phyloP scores from a whole-genome alignment of 352 stramenopile species.

The Phytophthora brassicae region DNA sequence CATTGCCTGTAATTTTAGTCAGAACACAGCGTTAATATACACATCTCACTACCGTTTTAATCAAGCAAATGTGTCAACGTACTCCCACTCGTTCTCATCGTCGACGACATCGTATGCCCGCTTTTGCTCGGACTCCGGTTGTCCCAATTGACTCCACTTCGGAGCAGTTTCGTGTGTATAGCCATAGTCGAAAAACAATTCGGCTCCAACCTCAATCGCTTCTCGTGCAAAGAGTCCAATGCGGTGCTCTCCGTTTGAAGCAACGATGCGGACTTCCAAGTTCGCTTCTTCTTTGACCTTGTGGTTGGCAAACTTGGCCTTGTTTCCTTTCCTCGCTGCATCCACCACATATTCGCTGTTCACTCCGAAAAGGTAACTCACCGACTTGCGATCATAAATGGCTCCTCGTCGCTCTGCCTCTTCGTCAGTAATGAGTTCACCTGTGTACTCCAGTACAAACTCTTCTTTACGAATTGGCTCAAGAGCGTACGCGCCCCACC shows the following conservation, averaged over 20 bases:
- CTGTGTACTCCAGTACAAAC: slow-evolving; percentile 77
- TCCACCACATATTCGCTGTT: slow-evolving; percentile 92
- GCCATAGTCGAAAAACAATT: slow-evolving; percentile 83
- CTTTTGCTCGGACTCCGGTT: slow-evolving; percentile 12
- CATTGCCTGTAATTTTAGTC: slow-evolving; percentile 15
- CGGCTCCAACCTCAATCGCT: slow-evolving; percentile 81
- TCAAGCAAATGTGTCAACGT: slow-evolving; percentile 12
- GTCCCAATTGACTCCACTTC: slow-evolving; percentile 52
- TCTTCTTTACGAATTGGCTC: slow-evolving; percentile 68
- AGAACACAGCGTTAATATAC: slow-evolving; percentile 1
- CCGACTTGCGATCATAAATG: slow-evolving; percentile 75
- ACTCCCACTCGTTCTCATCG: slow-evolving; percentile 46
- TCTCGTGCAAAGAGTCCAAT: slow-evolving; percentile 92
- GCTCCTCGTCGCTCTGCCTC: slow-evolving; percentile 77
- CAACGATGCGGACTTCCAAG: slow-evolving; percentile 78
- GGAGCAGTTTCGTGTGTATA: slow-evolving; percentile 68
- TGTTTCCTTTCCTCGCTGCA: slow-evolving; percentile 92
- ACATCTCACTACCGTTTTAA: background rate
- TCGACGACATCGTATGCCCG: slow-evolving; percentile 26
- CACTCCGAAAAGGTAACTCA: slow-evolving; percentile 93
- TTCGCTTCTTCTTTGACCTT: slow-evolving; percentile 57
- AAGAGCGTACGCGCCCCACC: slow-evolving; percentile 69
- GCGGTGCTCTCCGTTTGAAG: slow-evolving; percentile 87
- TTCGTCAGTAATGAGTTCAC: slow-evolving; percentile 69
- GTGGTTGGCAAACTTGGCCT: slow-evolving; percentile 93